Base-by-base conservation (phyloP, 345 rosid species). In the rapeseed (Brassica napus) region DNA sequence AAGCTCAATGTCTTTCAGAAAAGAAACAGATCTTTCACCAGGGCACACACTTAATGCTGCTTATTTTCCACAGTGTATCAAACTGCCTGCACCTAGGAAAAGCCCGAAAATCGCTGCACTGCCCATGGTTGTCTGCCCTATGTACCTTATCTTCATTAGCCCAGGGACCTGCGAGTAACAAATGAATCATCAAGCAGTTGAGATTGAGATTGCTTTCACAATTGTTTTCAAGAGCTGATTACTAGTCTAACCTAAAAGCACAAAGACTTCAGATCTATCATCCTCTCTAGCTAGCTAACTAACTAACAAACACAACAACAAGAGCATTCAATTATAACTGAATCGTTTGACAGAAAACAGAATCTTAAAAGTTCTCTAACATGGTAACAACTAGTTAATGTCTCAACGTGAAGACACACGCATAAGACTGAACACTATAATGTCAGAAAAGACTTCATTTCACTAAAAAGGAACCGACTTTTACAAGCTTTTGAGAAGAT, bases 91-190 rank as follows among this genome's bases (percentile, higher is more conserved):
- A 55, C 95, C 97, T 76, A 94, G 82, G 85, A 94, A 94, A 58
- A 94, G 98, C 75, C 98, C 98, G 69, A 92, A 94, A 72, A 94
- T 83, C 5, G 98, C 98, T 3, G 98, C 98, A 55, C 95, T 92
- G 2, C 95, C 94, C 0, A 94, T 31, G 15, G 98, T 94, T 8
- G 98, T 88, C 85, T 91, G 97, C 23, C 98, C 98, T 44, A 94
- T 87, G 77, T 89, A 82, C 83, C 97, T 90, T 6, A 92, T 84
- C 88, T 94, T 94, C 85, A 91, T 71, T 54, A 92, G 87, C 55
- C 97, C 95, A 0, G 95, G 97, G 3, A 92, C 91, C 95, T 92
- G 81, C 72, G 73, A 12, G 4, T 5, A 5, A 5, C 16, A 8
- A 39, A 12, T 12, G 28, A 64, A 49, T 67, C 64, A 71, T 47